Percentiles rank a stretch among this genome's conserved stretches.
phyloP scores from a whole-genome alignment of 306 rosid genomes.

The Parietaria judaica region DNA sequence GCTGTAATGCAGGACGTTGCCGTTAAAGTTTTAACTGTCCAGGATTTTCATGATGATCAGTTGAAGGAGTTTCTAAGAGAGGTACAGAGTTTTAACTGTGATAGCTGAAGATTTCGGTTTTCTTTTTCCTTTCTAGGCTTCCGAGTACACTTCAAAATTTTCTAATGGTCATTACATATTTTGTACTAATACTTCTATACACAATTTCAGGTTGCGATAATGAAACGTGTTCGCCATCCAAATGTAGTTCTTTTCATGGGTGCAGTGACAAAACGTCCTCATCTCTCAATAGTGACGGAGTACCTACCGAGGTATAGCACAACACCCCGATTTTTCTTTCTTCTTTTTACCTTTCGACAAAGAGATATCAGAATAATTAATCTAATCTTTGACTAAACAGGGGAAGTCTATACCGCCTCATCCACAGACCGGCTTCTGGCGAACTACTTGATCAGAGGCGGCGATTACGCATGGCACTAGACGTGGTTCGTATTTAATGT shows the following conservation, averaged over 20 bases:
- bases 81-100: constrained; percentile 30
- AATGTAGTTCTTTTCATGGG: constrained; percentile 98
- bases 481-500: constrained; percentile 57
- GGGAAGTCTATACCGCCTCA: constrained; percentile 84
- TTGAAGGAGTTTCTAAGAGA: constrained; percentile 87
- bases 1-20: constrained; percentile 78
- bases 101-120: background rate
- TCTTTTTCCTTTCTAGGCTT: background rate
- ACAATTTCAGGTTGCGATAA: constrained; percentile 74
- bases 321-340: background rate
- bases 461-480: constrained; percentile 80
- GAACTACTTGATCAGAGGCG: constrained; percentile 75
- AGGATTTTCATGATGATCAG: constrained; percentile 80
- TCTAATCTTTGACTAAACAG: constrained; percentile 30
- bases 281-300: constrained; percentile 90
- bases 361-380: background rate
- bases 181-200: constrained; percentile 17
- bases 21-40: constrained; percentile 77
- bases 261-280: constrained; percentile 83
- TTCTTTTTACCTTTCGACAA: background rate
- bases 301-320: constrained; percentile 69
- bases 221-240: constrained; percentile 98
- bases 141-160: background rate
- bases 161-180: background rate
- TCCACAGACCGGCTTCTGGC: constrained; percentile 82